Evolutionary conservation across 345 rosid genomes (phyloP).

Genomic region (Corymbia maculata): DNA sequence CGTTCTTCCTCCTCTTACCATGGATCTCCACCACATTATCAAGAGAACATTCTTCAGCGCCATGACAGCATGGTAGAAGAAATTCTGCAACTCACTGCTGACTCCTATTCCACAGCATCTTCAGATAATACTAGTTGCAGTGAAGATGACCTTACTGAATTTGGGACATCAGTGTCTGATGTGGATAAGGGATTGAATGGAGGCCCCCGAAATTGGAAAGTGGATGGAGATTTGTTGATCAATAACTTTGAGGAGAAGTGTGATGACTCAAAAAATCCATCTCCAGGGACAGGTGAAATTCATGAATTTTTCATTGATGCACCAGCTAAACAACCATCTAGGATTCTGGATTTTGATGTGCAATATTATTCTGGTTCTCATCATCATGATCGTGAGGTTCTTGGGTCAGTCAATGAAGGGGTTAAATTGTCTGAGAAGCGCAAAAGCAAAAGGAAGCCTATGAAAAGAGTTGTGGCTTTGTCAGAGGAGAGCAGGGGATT

Average conservation of each 20-base stretch:
- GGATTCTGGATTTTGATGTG: background rate
- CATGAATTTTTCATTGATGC: constrained; percentile 18
- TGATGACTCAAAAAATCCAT: constrained; percentile 5
- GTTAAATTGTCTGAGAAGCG: constrained; percentile 36
- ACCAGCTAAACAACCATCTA: constrained; percentile 18
- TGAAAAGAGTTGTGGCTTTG: constrained; percentile 44
- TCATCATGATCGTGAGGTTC: constrained; percentile 25
- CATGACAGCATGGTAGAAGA: constrained; percentile 89
- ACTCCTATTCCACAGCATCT: constrained; percentile 69
- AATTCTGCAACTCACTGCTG: constrained; percentile 87
- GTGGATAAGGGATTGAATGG: constrained; percentile 22
- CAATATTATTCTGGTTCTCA: constrained; percentile 4
- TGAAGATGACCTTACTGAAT: constrained; percentile 49
- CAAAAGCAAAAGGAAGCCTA: constrained; percentile 44
- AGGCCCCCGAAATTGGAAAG: constrained; percentile 3
- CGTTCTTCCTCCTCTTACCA: constrained; percentile 28
- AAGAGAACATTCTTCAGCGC: constrained; percentile 72
- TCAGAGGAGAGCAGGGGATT: constrained; percentile 24
- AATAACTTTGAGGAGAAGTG: constrained; percentile 5
- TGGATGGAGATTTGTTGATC: constrained; percentile 8
- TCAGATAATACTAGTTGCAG: constrained; percentile 83
- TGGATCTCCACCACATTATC: constrained; percentile 87
- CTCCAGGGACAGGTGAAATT: constrained; percentile 20
- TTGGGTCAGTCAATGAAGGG: constrained; percentile 28
- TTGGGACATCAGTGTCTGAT: constrained; percentile 29